These are phyloP conservation scores for Kokia cookei DNA, from an alignment of 441 rosid genomes.

Conservation along the genomic window DNA sequence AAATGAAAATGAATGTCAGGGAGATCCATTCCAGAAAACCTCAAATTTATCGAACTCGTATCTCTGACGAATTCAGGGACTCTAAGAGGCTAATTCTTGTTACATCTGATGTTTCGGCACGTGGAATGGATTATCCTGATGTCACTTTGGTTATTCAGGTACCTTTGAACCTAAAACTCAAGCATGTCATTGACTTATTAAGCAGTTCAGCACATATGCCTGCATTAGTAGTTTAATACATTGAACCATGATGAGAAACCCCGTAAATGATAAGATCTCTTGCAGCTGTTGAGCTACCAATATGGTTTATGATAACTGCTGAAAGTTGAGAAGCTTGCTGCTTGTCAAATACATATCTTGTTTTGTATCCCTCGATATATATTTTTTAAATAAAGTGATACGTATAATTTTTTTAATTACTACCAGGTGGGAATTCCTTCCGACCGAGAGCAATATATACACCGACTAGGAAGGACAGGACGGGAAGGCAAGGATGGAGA, in stretches of 20 bases:
- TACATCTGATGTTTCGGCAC: slow-evolving; percentile 94
- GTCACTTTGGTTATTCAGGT: slow-evolving; percentile 98
- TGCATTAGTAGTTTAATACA: not conserved
- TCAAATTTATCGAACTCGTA: slow-evolving; percentile 67
- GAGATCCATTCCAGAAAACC: slow-evolving; percentile 95
- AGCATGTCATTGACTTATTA: not conserved
- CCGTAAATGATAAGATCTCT: not conserved
- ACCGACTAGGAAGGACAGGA: slow-evolving; percentile 92
- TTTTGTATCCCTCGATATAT: not conserved
- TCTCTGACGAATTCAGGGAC: slow-evolving; percentile 80
- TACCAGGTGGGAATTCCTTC: slow-evolving; percentile 78
- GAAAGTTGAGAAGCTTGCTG: not conserved
- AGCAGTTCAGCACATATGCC: not conserved
- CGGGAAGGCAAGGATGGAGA: slow-evolving; percentile 79
- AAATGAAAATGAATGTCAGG: slow-evolving; percentile 79
- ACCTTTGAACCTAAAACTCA: slow-evolving; percentile 8
- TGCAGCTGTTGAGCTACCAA: not conserved
- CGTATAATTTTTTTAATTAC: slow-evolving; percentile 1
- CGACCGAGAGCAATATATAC: slow-evolving; percentile 80
- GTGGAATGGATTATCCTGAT: slow-evolving; percentile 95
- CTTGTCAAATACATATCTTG: not conserved
- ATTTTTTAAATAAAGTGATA: not conserved
- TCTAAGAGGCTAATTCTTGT: slow-evolving; percentile 71
- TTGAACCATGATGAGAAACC: not conserved
- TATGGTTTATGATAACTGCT: not conserved